Evolutionary conservation across 805 yeast genomes (phyloP), one percentile per base, ranked within the genome.

Genomic region (Saturnispora zaruensis): DNA sequence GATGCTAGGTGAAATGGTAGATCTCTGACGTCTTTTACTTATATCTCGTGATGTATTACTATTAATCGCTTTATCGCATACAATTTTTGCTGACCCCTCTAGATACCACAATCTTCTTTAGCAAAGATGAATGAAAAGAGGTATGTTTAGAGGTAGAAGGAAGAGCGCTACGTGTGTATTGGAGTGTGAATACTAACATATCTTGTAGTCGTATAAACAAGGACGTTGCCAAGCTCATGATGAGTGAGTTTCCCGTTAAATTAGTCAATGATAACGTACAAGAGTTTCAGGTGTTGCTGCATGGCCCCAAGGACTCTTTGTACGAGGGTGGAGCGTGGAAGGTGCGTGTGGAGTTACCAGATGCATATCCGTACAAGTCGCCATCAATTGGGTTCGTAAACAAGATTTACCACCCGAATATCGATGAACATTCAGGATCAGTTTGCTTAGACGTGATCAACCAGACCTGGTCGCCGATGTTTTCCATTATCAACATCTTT

Each of bases 391-490:
- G 97, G 6, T 91, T 91, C 63, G 80, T 80, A 46, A 93, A 90
- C 67, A 85, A 83, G 62, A 91, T 93, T 18, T 90, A 80, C 68
- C 99, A 91, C 65, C 99, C 99, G 5, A 91, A 91, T 62, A 89
- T 91, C 54, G 99, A 91, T 63, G 95, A 89, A 63, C 75, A 80
- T 25, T 82, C 81, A 1, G 99, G 99, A 0, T 81, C 95, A 0
- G 96, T 91, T 6, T 91, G 99, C 67, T 78, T 91, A 45, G 98
- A 91, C 65, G 98, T 93, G 16, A 90, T 91, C 55, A 91, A 91
- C 65, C 96, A 91, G 63, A 88, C 98, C 0, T 91, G 99, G 99
- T 86, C 95, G 40, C 98, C 99, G 2, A 86, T 91, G 88, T 91
- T 89, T 71, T 97, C 93, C 49, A 76, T 93, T 56, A 72, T 82